Percentiles rank a stretch among this genome's conserved stretches.
phyloP scores from a whole-genome alignment of 192 early-diverging fungal genomes.

The Backusella macrospora region DNA sequence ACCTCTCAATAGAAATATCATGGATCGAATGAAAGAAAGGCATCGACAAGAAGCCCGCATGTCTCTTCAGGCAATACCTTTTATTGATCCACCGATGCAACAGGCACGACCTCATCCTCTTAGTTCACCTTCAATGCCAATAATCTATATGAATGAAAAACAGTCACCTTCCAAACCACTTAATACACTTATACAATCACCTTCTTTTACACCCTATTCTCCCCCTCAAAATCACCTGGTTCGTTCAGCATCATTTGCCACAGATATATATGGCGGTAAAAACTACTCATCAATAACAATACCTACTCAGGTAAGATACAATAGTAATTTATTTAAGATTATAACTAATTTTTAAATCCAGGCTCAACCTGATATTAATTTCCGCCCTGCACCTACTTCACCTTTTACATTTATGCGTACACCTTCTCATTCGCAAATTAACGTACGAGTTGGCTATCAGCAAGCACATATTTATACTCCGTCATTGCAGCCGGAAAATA shows the following conservation, averaged over 20 bases:
- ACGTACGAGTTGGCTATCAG: not conserved
- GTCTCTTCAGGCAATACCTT: not conserved
- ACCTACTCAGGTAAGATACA: not conserved
- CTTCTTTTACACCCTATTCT: conserved; percentile 16
- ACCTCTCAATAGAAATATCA: conserved; percentile 4
- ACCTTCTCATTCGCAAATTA: conserved; percentile 11
- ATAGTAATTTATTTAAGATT: not conserved
- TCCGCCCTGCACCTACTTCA: not conserved
- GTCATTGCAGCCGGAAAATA: not conserved
- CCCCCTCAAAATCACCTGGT: not conserved
- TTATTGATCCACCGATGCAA: not conserved
- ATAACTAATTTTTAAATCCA: not conserved
- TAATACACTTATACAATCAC: conserved; percentile 9
- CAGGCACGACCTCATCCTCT: not conserved
- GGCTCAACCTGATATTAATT: not conserved
- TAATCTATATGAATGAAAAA: conserved; percentile 13
- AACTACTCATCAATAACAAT: not conserved
- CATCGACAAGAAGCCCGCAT: conserved; percentile 25
- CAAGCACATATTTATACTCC: not conserved
- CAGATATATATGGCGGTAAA: not conserved
- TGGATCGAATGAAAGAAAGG: conserved; percentile 30
- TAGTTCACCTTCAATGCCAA: conserved; percentile 30
- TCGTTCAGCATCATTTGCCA: conserved; percentile 11
- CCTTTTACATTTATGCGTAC: not conserved
- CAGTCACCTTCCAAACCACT: not conserved